Evolutionary conservation across 1,284 basidiomycete genomes (phyloP).

Genomic region (Pseudozyma sp.): DNA sequence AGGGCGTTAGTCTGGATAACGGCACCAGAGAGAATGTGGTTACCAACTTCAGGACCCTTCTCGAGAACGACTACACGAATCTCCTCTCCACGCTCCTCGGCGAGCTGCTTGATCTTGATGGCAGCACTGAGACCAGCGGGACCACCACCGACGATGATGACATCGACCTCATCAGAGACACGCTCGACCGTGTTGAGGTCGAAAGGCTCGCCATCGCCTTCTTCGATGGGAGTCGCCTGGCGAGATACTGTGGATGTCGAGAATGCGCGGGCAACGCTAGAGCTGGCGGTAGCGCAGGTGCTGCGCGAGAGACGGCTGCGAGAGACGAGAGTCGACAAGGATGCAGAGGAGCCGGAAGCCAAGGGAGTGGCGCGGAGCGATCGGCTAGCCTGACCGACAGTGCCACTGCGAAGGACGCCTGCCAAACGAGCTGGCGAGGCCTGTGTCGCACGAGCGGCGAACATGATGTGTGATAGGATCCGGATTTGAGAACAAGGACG

Average conservation of each 20-base stretch:
- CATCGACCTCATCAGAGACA: slow-evolving; percentile 80
- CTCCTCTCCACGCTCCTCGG: slow-evolving; percentile 80
- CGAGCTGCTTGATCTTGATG: slow-evolving; percentile 93
- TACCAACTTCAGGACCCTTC: slow-evolving; percentile 92
- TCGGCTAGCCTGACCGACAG: slow-evolving; percentile 17
- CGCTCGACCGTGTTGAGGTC: slow-evolving; percentile 66
- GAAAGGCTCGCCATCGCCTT: slow-evolving; percentile 60
- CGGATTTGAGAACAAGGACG: background rate
- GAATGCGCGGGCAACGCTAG: slow-evolving; percentile 31
- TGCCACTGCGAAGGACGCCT: slow-evolving; percentile 22
- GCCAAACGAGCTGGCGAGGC: slow-evolving; percentile 45
- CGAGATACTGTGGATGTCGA: slow-evolving; percentile 32
- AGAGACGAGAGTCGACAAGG: slow-evolving; percentile 23
- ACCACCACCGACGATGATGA: slow-evolving; percentile 95
- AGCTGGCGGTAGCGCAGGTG: slow-evolving; percentile 16
- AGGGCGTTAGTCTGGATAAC: slow-evolving; percentile 93
- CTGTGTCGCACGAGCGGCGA: slow-evolving; percentile 34
- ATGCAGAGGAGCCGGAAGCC: slow-evolving; percentile 20
- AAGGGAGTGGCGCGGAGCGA: slow-evolving; percentile 28
- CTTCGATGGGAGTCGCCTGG: slow-evolving; percentile 52
- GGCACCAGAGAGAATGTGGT: slow-evolving; percentile 95
- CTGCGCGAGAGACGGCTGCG: slow-evolving; percentile 20
- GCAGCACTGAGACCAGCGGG: slow-evolving; percentile 96
- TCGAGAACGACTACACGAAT: slow-evolving; percentile 93
- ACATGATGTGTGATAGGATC: slow-evolving; percentile 21